phyloP scores from a whole-genome alignment of 2,329 filamentous ascomycete genomes.

The Colletotrichum lini region DNA sequence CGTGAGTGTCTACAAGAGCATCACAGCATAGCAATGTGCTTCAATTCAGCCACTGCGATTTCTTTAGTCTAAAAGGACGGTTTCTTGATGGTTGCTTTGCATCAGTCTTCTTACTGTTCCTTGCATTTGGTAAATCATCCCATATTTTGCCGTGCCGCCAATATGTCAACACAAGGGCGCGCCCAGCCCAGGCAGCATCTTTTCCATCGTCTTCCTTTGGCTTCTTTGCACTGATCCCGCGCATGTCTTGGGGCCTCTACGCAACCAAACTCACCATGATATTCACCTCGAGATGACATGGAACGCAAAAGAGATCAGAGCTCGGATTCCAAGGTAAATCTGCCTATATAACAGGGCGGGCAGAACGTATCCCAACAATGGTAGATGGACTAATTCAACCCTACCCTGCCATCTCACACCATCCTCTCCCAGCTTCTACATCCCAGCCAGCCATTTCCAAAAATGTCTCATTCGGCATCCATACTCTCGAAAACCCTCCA shows the following conservation, averaged over 20 bases:
- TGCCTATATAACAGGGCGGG: background rate
- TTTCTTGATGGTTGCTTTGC: background rate
- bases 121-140: too few species aligned
- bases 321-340: too few species aligned
- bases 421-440: background rate
- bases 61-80: background rate
- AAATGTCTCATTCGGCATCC: conserved; percentile 5
- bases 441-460: background rate
- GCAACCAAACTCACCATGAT: rapidly evolving
- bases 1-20: too few species aligned
- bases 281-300: too few species aligned
- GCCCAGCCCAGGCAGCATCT: background rate
- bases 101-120: background rate
- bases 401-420: background rate
- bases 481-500: conserved; percentile 57
- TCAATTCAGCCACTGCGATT: background rate
- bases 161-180: conserved; percentile 13
- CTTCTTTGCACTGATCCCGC: background rate
- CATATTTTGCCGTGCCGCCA: background rate
- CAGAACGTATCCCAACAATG: too few species aligned
- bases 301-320: background rate
- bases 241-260: background rate
- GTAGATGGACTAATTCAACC: too few species aligned
- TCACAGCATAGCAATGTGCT: too few species aligned
- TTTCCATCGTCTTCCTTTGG: background rate